Evolutionary conservation across 139 green algal species (phyloP), one percentile per base, ranked within the genome.

Genomic region (Haematococcus lacustris): DNA sequence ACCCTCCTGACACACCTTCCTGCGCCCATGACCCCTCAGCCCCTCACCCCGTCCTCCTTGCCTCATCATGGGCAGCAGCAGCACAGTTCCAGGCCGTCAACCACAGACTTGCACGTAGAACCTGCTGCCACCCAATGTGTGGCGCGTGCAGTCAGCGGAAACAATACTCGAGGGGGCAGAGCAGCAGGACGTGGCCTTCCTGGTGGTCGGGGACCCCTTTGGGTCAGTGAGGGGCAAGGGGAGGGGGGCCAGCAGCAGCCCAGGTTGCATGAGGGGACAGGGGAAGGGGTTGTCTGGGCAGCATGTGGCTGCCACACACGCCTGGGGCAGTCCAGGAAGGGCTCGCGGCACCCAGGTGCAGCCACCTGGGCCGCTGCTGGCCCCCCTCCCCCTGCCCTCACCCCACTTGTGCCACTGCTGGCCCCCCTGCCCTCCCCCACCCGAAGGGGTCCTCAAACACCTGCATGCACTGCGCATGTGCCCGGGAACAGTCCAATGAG

Each of bases 201-300:
- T 97, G 17, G 96, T 99, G 0, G 95, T 99, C 7, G 95, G 95
- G 0, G 95, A 99, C 77, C 92, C 93, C 1, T 99, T 98, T 71
- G 93, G 95, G 88, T 92, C 75, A 66, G 81, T 47, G 28, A 3
- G 50, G 68, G 13, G 47, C 47, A 57, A 57, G n/a, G n/a, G n/a
- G n/a, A n/a, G n/a, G n/a, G n/a, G n/a, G n/a, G n/a, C n/a, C n/a
- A n/a, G n/a, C n/a, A n/a, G n/a, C n/a, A n/a, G 60, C 28, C 60
- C 60, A 7, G 50, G 50, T 60, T 60, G 50, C 21, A 60, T 60
- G 50, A n/a, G 3, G 37, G 37, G 53, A 34, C 17, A 73, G 51
- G 69, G 69, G 37, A 25, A 21, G 66, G 38, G 66, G 1, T n/a
- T n/a, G n/a, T n/a, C n/a, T n/a, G n/a, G n/a, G n/a, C n/a, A n/a